Conservation (phyloP, 2,329 filamentous ascomycete genomes). For the Fusarium keratoplasticum region DNA sequence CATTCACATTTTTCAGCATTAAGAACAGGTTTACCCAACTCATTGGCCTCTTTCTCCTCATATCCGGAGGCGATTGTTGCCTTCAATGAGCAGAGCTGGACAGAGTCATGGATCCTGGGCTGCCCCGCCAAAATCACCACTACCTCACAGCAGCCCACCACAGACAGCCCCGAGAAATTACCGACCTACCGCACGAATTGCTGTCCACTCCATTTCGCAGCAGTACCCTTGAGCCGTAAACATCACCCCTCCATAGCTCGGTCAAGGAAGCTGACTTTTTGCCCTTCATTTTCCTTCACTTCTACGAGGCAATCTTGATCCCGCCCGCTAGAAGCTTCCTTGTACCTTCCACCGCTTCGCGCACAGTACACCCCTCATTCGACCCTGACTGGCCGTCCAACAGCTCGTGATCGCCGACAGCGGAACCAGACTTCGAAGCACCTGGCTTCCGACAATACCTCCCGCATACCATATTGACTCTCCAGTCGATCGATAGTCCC, state of each 20-base stretch:
- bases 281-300: constrained; percentile 23
- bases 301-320: constrained; percentile 20
- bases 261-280: constrained; percentile 42
- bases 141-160: constrained; percentile 38
- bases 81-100: neutral
- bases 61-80: neutral
- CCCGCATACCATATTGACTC: neutral
- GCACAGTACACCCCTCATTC: constrained; percentile 34
- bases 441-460: constrained; percentile 1
- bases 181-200: constrained; percentile 44
- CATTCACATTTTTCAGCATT: neutral
- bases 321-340: constrained; percentile 25
- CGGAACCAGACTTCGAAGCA: constrained; percentile 17
- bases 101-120: constrained; percentile 25
- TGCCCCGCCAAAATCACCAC: constrained; percentile 39
- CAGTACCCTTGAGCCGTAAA: constrained; percentile 26
- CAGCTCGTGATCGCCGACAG: constrained; percentile 31
- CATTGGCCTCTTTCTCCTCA: neutral
- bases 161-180: constrained; percentile 45
- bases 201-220: constrained; percentile 41
- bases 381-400: constrained; percentile 14
- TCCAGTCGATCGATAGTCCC: neutral
- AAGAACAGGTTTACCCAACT: neutral
- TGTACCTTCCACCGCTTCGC: constrained; percentile 18
- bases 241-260: constrained; percentile 23